These are phyloP conservation scores for Zizania latifolia DNA, from an alignment of 176 grass and related monocot species.

Conservation along the genomic window DNA sequence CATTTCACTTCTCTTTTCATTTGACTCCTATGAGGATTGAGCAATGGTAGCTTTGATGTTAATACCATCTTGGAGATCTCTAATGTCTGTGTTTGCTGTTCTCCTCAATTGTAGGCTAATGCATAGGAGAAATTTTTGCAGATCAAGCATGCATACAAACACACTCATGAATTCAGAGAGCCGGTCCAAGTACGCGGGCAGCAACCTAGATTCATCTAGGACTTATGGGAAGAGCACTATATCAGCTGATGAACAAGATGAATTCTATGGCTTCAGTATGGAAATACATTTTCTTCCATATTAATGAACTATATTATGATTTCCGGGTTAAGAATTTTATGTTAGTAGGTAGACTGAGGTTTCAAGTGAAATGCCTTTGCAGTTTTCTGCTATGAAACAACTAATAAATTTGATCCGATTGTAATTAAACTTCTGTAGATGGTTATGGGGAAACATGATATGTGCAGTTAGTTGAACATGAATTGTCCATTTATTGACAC, in stretches of 20 bases:
- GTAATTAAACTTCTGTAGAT: too few species aligned
- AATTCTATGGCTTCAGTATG: slow-evolving; percentile 81
- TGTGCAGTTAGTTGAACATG: too few species aligned
- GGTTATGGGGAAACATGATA: too few species aligned
- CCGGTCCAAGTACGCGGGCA: slow-evolving; percentile 43
- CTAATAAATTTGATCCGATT: too few species aligned
- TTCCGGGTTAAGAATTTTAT: background rate
- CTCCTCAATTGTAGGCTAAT: too few species aligned
- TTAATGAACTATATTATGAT: background rate
- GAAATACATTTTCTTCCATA: slow-evolving; percentile 13
- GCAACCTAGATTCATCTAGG: slow-evolving; percentile 40
- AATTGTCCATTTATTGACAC: background rate
- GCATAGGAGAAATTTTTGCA: too few species aligned
- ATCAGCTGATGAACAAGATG: slow-evolving; percentile 37
- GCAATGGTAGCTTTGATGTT: too few species aligned
- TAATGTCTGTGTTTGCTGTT: background rate
- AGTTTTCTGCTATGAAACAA: too few species aligned
- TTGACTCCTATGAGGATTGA: too few species aligned
- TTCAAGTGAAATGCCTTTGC: too few species aligned
- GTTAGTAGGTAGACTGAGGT: background rate
- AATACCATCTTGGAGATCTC: background rate
- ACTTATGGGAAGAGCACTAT: slow-evolving; percentile 12
- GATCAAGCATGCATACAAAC: too few species aligned
- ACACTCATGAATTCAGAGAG: too few species aligned
- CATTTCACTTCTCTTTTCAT: background rate